These are phyloP conservation scores for Backusella morwellensis DNA, from an alignment of 192 early-diverging fungal species.

Conservation along the genomic window DNA sequence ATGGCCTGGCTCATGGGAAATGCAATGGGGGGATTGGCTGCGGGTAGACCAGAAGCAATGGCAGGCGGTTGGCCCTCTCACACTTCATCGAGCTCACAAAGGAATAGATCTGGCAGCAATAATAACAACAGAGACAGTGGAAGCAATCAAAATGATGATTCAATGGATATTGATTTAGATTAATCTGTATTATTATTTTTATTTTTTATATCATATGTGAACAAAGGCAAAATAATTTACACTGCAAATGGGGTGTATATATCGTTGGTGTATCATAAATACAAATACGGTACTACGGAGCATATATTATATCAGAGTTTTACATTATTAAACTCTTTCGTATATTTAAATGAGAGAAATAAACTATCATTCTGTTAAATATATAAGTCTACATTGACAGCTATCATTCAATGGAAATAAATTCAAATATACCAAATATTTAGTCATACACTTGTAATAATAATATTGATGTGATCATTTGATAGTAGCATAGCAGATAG, in stretches of 20 bases:
- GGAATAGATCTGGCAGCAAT: not conserved
- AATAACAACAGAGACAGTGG: not conserved
- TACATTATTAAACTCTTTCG: too few species aligned
- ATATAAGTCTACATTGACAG: not conserved
- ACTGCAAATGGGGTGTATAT: not conserved
- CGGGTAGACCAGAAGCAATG: not conserved
- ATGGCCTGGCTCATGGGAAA: not conserved
- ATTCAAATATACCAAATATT: not conserved
- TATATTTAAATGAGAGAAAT: not conserved
- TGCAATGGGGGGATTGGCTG: not conserved
- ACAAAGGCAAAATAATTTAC: not conserved
- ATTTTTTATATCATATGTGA: not conserved
- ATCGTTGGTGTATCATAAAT: not conserved
- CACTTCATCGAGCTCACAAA: not conserved
- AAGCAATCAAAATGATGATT: constrained; percentile 5
- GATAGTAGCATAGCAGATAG: not conserved
- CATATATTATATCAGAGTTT: not conserved
- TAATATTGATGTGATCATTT: not conserved
- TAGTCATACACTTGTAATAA: not conserved
- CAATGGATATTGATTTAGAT: constrained; percentile 14
- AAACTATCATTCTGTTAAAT: not conserved
- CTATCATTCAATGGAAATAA: not conserved
- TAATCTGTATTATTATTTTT: not conserved
- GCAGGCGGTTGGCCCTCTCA: not conserved
- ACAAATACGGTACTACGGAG: not conserved